Evolutionary conservation across 2,329 filamentous ascomycete genomes (phyloP).

Genomic region (Diplodia intermedia): DNA sequence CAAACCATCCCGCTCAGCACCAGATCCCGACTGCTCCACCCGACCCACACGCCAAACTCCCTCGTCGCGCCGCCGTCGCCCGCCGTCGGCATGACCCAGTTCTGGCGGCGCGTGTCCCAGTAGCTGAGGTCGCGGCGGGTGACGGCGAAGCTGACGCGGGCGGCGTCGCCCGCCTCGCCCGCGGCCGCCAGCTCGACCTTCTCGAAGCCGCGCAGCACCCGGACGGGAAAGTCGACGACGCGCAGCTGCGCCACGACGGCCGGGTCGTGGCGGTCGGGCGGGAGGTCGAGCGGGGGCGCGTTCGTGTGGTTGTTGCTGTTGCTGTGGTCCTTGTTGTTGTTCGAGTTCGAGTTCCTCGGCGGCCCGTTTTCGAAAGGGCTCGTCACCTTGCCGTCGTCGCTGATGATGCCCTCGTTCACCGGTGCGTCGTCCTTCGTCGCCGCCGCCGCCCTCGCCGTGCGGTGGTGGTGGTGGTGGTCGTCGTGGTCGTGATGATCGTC

Average conservation of each 20-base stretch:
- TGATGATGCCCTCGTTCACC: slow-evolving; percentile 8
- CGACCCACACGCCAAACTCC: slow-evolving; percentile 32
- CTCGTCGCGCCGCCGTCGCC: not conserved
- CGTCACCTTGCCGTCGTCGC: slow-evolving; percentile 14
- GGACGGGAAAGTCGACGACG: slow-evolving; percentile 60
- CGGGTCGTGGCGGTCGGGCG: slow-evolving; percentile 9
- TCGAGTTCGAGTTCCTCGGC: not conserved
- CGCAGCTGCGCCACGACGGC: not conserved
- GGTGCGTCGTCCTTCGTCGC: too few species aligned
- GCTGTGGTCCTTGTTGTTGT: too few species aligned
- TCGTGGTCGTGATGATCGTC: too few species aligned
- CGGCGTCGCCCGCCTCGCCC: slow-evolving; percentile 32
- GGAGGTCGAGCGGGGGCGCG: not conserved
- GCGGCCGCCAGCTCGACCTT: slow-evolving; percentile 49
- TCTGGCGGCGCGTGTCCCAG: slow-evolving; percentile 50
- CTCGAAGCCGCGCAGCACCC: slow-evolving; percentile 53
- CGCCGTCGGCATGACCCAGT: slow-evolving; percentile 45
- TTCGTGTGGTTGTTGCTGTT: not conserved
- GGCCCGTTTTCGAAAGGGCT: not conserved
- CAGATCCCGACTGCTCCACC: slow-evolving; percentile 31
- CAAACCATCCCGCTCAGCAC: slow-evolving; percentile 26
- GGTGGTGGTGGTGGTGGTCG: not conserved
- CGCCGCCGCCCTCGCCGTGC: not conserved
- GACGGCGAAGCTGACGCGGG: slow-evolving; percentile 46
- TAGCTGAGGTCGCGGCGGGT: slow-evolving; percentile 52